Percentiles rank a stretch among this genome's conserved stretches.
Evolutionary conservation across 495 filamentous ascomycete species (phyloP).

Genomic region (Baudoinia panamericana): DNA sequence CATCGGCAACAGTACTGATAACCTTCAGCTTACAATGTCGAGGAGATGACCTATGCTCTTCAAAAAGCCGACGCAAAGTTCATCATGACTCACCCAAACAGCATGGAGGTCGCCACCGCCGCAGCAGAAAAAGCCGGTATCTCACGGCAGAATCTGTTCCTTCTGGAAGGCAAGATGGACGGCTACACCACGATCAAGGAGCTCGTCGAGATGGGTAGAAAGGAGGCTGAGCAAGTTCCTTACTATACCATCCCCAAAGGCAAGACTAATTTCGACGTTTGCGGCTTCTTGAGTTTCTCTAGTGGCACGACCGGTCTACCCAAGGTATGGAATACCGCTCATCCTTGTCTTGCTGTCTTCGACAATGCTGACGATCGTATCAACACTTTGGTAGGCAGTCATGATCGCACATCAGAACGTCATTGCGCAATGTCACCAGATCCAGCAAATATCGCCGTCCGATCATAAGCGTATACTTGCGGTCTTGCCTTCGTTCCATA

Average conservation of each 20-base stretch:
- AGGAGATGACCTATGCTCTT: slow-evolving; percentile 50
- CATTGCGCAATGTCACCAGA: slow-evolving; percentile 48
- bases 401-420: slow-evolving; percentile 54
- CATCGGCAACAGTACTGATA: too few relatives aligned
- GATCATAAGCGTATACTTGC: slow-evolving; percentile 40
- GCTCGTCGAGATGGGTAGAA: slow-evolving; percentile 35
- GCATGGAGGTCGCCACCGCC: slow-evolving; percentile 34
- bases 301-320: slow-evolving; percentile 32
- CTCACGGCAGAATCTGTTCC: slow-evolving; percentile 36
- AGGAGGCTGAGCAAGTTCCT: slow-evolving; percentile 28
- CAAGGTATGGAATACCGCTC: too few relatives aligned
- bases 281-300: slow-evolving; percentile 44
- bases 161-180: slow-evolving; percentile 40
- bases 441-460: slow-evolving; percentile 35
- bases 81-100: slow-evolving; percentile 41
- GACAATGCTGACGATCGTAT: neutral
- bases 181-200: slow-evolving; percentile 40
- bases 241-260: slow-evolving; percentile 35
- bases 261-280: slow-evolving; percentile 42
- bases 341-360: too few relatives aligned
- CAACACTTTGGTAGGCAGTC: too few relatives aligned
- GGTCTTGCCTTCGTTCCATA: slow-evolving; percentile 41
- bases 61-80: slow-evolving; percentile 40
- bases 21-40: slow-evolving; percentile 48
- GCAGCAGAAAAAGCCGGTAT: slow-evolving; percentile 43